Percentiles rank a stretch among this genome's conserved stretches.
Conservation (phyloP, 2,329 filamentous ascomycete genomes). For the Lomentospora prolificans region DNA sequence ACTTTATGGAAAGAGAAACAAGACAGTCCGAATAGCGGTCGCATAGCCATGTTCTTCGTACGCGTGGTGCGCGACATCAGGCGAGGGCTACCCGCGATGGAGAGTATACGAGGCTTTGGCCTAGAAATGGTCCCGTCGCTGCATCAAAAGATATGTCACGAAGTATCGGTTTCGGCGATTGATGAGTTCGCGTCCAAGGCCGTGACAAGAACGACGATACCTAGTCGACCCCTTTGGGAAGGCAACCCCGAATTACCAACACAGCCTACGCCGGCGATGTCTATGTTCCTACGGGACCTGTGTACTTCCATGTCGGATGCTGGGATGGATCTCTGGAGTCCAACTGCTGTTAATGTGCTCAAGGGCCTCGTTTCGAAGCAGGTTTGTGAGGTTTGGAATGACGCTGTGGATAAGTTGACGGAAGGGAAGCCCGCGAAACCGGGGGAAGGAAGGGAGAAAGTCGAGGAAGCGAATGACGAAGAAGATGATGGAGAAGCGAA, state of each 20-base stretch:
- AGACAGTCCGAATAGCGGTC: slow-evolving; percentile 36
- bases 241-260: slow-evolving; percentile 63
- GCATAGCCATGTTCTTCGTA: slow-evolving; percentile 56
- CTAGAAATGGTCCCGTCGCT: slow-evolving; percentile 51
- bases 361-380: slow-evolving; percentile 46
- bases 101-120: slow-evolving; percentile 45
- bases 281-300: slow-evolving; percentile 60
- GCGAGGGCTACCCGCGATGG: slow-evolving; percentile 47
- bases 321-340: slow-evolving; percentile 76
- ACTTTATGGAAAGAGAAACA: slow-evolving; percentile 37
- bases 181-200: slow-evolving; percentile 33
- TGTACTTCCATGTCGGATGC: slow-evolving; percentile 56
- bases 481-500: slow-evolving; percentile 11
- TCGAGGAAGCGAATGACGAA: slow-evolving; percentile 10
- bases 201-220: slow-evolving; percentile 37
- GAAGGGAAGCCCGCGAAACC: slow-evolving; percentile 4
- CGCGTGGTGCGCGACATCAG: slow-evolving; percentile 68
- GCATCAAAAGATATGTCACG: slow-evolving; percentile 48
- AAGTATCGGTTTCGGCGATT: slow-evolving; percentile 40
- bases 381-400: slow-evolving; percentile 39
- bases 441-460: slow-evolving; percentile 11
- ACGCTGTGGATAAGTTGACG: slow-evolving; percentile 24
- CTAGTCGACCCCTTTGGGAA: slow-evolving; percentile 68
- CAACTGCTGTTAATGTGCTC: slow-evolving; percentile 50
- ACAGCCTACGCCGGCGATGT: slow-evolving; percentile 66